A percentile compares a stretch with the other conserved stretches of the same genome.
Conservation (phyloP, 352 stramenopile genomes). For the Halophytophthora batemanensis region DNA sequence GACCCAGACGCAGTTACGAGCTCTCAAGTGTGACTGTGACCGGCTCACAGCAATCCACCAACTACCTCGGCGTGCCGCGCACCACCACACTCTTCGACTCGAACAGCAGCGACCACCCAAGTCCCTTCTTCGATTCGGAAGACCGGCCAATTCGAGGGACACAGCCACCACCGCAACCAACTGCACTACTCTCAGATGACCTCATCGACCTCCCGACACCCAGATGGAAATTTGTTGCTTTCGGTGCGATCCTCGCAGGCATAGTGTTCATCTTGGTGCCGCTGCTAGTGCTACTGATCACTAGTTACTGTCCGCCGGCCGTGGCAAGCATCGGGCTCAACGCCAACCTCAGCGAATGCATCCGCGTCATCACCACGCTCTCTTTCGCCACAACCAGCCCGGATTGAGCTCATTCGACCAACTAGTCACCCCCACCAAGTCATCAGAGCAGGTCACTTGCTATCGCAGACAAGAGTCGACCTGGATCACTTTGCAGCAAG, state of each 20-base stretch:
- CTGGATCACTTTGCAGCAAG: too few relatives aligned
- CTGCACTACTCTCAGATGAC: constrained; percentile 18
- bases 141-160: constrained; percentile 22
- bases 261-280: constrained; percentile 11
- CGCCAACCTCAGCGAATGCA: constrained; percentile 35
- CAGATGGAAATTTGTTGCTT: constrained; percentile 7
- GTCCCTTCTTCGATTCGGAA: constrained; percentile 24
- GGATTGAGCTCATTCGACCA: not conserved
- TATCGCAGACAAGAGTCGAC: too few relatives aligned
- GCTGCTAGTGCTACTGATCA: constrained; percentile 18
- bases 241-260: constrained; percentile 3
- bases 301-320: constrained; percentile 15
- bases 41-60: constrained; percentile 7
- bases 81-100: constrained; percentile 14
- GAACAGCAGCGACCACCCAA: constrained; percentile 8
- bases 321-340: constrained; percentile 40
- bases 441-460: too few relatives aligned
- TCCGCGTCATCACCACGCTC: constrained; percentile 21
- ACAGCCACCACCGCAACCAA: constrained; percentile 5
- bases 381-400: constrained; percentile 8
- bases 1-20: not conserved
- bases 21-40: constrained; percentile 1
- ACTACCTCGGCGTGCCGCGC: constrained; percentile 24
- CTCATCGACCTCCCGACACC: constrained; percentile 11
- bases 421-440: not conserved